These are phyloP conservation scores for Hypoxylon crocopeplum DNA, from an alignment of 495 filamentous ascomycete species.

Conservation along the genomic window DNA sequence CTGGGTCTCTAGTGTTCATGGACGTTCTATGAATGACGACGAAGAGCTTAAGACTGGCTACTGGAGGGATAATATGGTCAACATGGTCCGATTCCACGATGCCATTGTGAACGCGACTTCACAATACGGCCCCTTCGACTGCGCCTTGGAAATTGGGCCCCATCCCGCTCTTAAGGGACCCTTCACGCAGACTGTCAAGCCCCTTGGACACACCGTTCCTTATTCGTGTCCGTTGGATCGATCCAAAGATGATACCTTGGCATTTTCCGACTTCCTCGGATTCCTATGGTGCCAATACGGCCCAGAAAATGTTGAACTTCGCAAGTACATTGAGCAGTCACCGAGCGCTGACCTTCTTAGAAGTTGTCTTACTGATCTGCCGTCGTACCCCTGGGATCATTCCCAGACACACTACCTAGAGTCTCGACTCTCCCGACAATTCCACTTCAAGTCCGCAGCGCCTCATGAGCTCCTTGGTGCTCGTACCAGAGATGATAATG, in stretches of 20 bases:
- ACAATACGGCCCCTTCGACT: slow-evolving; percentile 47
- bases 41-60: slow-evolving; percentile 49
- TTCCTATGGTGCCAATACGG: slow-evolving; percentile 56
- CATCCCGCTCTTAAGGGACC: slow-evolving; percentile 62
- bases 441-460: slow-evolving; percentile 46
- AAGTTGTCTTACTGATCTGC: slow-evolving; percentile 41
- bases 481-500: slow-evolving; percentile 52
- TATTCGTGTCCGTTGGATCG: slow-evolving; percentile 49
- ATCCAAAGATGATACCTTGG: slow-evolving; percentile 39
- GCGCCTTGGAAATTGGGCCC: slow-evolving; percentile 63
- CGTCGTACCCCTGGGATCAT: slow-evolving; percentile 60
- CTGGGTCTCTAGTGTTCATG: slow-evolving; percentile 53
- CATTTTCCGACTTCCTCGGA: slow-evolving; percentile 57
- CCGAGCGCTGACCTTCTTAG: slow-evolving; percentile 30
- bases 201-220: slow-evolving; percentile 33
- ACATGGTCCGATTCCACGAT: slow-evolving; percentile 62
- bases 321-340: slow-evolving; percentile 47
- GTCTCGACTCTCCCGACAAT: slow-evolving; percentile 54
- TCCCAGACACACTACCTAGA: slow-evolving; percentile 52
- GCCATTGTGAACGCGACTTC: slow-evolving; percentile 52
- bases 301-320: slow-evolving; percentile 30
- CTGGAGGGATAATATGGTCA: slow-evolving; percentile 66
- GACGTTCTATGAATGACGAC: slow-evolving; percentile 11
- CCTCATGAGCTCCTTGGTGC: slow-evolving; percentile 58
- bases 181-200: slow-evolving; percentile 49